phyloP scores from a whole-genome alignment of 2,329 filamentous ascomycete genomes.

The Cercospora brassicicola region DNA sequence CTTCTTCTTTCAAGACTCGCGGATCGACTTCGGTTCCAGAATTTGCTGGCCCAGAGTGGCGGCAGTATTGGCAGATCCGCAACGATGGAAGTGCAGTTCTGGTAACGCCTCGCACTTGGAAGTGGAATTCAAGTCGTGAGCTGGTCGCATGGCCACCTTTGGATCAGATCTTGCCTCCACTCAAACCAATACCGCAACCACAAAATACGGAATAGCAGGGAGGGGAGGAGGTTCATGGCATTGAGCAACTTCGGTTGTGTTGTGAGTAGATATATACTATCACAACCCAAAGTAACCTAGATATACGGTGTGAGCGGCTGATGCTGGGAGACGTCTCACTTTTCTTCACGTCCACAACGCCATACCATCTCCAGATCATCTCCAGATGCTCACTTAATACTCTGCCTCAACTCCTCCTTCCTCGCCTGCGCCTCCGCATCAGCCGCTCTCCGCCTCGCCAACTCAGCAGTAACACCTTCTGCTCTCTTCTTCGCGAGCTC shows the following conservation, averaged over 20 bases:
- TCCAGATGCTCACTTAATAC: constrained; percentile 27
- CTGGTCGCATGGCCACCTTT: constrained; percentile 1
- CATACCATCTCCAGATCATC: background rate
- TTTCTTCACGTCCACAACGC: background rate
- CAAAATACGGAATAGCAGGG: background rate
- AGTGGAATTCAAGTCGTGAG: constrained; percentile 9
- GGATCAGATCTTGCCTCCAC: constrained; percentile 1
- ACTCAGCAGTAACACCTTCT: constrained; percentile 30
- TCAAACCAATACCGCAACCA: background rate
- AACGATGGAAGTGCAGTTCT: background rate
- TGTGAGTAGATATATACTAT: background rate
- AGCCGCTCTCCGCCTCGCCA: constrained; percentile 36
- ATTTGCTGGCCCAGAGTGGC: background rate
- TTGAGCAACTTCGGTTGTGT: background rate
- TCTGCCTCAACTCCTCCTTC: constrained; percentile 38
- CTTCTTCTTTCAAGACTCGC: background rate
- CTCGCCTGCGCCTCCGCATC: constrained; percentile 34
- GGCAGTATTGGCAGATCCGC: background rate
- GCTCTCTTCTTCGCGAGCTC: constrained; percentile 32
- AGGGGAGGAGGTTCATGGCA: background rate
- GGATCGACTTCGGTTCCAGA: background rate
- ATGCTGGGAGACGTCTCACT: background rate
- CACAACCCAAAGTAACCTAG: background rate
- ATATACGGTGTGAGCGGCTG: background rate
- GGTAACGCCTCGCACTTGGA: constrained; percentile 1